Evolutionary conservation across 805 yeast species (phyloP).

Genomic region (Suhomyces sp.): DNA sequence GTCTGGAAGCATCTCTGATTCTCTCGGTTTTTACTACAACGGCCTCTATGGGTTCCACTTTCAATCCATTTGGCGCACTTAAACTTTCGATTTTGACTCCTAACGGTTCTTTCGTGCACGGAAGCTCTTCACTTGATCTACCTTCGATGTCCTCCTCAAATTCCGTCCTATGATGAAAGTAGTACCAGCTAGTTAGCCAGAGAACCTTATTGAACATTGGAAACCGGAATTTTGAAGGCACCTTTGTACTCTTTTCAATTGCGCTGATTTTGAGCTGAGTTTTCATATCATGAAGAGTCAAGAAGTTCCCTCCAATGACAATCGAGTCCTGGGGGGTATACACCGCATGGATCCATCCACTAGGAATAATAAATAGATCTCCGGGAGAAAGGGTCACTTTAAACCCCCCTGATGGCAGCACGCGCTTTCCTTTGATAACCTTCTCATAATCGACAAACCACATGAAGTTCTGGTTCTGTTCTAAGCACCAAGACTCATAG

Average conservation of each 20-base stretch:
- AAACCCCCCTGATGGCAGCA: conserved; percentile 43
- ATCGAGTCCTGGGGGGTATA: conserved; percentile 78
- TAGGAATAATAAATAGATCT: conserved; percentile 78
- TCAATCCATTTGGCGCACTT: no score
- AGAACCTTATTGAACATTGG: conserved; percentile 72
- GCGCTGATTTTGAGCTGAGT: conserved; percentile 62
- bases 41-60: no score
- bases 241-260: conserved; percentile 67
- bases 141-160: background rate
- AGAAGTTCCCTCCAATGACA: conserved; percentile 85
- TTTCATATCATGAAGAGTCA: conserved; percentile 61
- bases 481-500: conserved; percentile 72
- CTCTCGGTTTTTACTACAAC: no score
- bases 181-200: conserved; percentile 63
- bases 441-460: conserved; percentile 61
- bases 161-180: conserved; percentile 18
- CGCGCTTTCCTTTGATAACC: conserved; percentile 28
- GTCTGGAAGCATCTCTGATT: background rate
- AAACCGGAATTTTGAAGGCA: conserved; percentile 72
- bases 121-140: conserved; percentile 21
- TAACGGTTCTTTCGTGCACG: no score
- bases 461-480: conserved; percentile 55
- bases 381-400: conserved; percentile 57
- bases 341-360: conserved; percentile 93
- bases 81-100: no score